These are phyloP conservation scores for Daldinia sp. DNA, from an alignment of 2,329 filamentous ascomycete genomes.

Conservation along the genomic window DNA sequence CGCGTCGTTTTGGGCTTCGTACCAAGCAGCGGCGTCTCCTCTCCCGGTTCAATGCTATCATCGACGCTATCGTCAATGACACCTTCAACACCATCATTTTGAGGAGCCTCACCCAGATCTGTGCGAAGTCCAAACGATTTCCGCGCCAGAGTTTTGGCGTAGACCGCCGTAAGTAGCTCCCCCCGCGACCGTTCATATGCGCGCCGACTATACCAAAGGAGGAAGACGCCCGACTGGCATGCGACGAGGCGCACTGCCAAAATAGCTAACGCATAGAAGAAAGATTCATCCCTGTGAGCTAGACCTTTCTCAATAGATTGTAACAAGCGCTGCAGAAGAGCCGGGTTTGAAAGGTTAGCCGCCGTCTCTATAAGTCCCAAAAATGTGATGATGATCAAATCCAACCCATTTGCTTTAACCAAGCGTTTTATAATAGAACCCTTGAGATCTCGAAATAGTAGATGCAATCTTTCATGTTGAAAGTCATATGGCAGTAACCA, in stretches of 20 bases:
- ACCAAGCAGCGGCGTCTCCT: slow-evolving; percentile 44
- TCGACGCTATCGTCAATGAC: slow-evolving; percentile 2
- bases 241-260: slow-evolving; percentile 70
- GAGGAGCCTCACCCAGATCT: slow-evolving; percentile 41
- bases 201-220: slow-evolving; percentile 84
- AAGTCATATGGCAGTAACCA: slow-evolving; percentile 86
- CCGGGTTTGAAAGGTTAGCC: slow-evolving; percentile 68
- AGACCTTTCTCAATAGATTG: slow-evolving; percentile 70
- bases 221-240: slow-evolving; percentile 75
- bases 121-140: slow-evolving; percentile 65
- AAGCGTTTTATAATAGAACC: slow-evolving; percentile 80
- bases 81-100: slow-evolving; percentile 36
- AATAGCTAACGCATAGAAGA: slow-evolving; percentile 74
- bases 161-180: slow-evolving; percentile 87
- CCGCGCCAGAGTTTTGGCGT: slow-evolving; percentile 79
- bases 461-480: slow-evolving; percentile 81
- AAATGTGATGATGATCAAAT: slow-evolving; percentile 75
- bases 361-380: slow-evolving; percentile 73
- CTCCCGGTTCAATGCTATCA: slow-evolving; percentile 7
- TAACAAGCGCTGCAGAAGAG: slow-evolving; percentile 79
- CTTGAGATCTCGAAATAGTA: slow-evolving; percentile 76
- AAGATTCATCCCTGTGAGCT: slow-evolving; percentile 65
- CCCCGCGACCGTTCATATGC: slow-evolving; percentile 86
- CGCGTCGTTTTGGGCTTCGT: slow-evolving; percentile 42
- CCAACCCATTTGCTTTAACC: slow-evolving; percentile 80